Percentiles rank a stretch among this genome's conserved stretches.
These are phyloP conservation scores for Aspergillus sp. DNA, from an alignment of 2,329 filamentous ascomycete species.

Conservation along the genomic window DNA sequence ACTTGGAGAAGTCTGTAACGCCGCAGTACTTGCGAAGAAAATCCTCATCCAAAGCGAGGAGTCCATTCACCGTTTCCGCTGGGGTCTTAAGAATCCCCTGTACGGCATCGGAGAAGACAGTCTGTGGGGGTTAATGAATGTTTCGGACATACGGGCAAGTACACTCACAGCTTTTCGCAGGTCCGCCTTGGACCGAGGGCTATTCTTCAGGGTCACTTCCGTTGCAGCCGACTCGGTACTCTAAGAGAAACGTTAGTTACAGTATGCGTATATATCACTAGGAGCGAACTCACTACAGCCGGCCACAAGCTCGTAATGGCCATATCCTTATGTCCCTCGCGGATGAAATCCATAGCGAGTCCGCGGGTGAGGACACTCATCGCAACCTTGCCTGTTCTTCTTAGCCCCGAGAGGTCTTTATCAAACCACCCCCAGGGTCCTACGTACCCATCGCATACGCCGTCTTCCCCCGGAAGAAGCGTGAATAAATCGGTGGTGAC, in stretches of 20 bases:
- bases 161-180: conserved; percentile 58
- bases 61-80: conserved; percentile 63
- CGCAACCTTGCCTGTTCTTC: conserved; percentile 62
- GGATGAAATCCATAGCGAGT: conserved; percentile 74
- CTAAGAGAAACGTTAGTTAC: conserved; percentile 27
- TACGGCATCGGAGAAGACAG: conserved; percentile 77
- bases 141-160: background rate
- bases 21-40: conserved; percentile 65
- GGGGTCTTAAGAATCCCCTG: conserved; percentile 66
- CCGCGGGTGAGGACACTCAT: conserved; percentile 83
- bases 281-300: conserved; percentile 59
- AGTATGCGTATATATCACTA: background rate
- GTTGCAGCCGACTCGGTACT: conserved; percentile 76
- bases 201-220: conserved; percentile 45
- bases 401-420: no score
- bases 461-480: conserved; percentile 83
- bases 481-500: conserved; percentile 78
- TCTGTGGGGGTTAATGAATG: conserved; percentile 29
- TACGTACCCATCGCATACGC: conserved; percentile 66
- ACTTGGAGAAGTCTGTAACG: conserved; percentile 69
- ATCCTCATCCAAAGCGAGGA: conserved; percentile 74
- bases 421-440: no score
- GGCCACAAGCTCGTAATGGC: conserved; percentile 82
- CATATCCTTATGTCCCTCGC: conserved; percentile 65
- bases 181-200: conserved; percentile 50